These are phyloP conservation scores for Wickerhamiella musiphila DNA, from an alignment of 805 yeast genomes.

Conservation along the genomic window DNA sequence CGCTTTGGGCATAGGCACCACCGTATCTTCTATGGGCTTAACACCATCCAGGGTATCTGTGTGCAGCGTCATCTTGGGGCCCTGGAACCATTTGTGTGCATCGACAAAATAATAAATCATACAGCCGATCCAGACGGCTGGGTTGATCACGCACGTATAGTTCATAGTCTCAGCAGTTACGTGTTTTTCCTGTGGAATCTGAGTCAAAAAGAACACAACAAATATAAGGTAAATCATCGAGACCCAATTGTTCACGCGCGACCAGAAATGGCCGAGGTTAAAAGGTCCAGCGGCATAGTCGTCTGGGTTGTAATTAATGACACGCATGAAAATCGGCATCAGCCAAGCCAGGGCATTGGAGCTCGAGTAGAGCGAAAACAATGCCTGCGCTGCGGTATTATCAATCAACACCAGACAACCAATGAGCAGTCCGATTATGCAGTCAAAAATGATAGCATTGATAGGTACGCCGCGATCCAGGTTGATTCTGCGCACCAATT, in stretches of 20 bases:
- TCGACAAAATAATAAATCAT: slow-evolving; percentile 32
- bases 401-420: slow-evolving; percentile 45
- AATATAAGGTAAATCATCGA: slow-evolving; percentile 35
- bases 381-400: slow-evolving; percentile 42
- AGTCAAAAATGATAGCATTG: slow-evolving; percentile 42
- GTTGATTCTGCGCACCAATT: slow-evolving; percentile 38
- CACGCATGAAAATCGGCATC: slow-evolving; percentile 33
- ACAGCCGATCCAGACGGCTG: slow-evolving; percentile 41
- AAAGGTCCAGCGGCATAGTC: slow-evolving; percentile 51
- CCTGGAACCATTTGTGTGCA: slow-evolving; percentile 37
- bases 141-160: slow-evolving; percentile 48
- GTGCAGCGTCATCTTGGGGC: slow-evolving; percentile 29
- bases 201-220: slow-evolving; percentile 33
- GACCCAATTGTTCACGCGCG: slow-evolving; percentile 29
- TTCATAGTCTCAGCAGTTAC: slow-evolving; percentile 34
- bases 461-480: slow-evolving; percentile 43
- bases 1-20: neutral
- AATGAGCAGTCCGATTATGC: slow-evolving; percentile 29
- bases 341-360: slow-evolving; percentile 50
- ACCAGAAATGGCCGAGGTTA: slow-evolving; percentile 34
- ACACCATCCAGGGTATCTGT: slow-evolving; percentile 26
- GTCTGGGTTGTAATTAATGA: slow-evolving; percentile 28
- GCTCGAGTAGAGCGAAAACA: slow-evolving; percentile 45
- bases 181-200: slow-evolving; percentile 38
- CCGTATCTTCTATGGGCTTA: slow-evolving; percentile 10